phyloP scores from a whole-genome alignment of 306 rosid species.

The Cucurbita moschata region DNA sequence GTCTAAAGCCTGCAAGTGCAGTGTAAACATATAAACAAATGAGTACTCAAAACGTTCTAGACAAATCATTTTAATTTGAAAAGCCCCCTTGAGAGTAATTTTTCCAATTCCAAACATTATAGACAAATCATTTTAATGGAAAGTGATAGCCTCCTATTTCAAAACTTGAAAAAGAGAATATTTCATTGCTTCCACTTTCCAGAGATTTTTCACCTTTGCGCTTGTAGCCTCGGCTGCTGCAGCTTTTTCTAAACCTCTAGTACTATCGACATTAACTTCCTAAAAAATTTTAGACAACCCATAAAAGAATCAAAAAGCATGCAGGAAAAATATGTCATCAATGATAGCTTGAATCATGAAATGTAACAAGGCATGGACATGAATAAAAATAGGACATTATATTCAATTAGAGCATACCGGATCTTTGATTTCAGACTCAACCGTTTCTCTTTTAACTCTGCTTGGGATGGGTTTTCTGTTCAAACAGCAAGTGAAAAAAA shows the following conservation, averaged over 20 bases:
- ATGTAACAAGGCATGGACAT: background rate
- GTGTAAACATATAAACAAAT: background rate
- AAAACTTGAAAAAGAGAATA: background rate
- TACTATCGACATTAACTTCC: conserved; percentile 36
- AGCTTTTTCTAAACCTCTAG: conserved; percentile 28
- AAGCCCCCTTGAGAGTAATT: background rate
- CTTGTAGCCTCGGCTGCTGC: conserved; percentile 32
- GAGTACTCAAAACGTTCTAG: background rate
- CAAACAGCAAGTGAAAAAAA: conserved; percentile 11
- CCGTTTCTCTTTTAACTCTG: conserved; percentile 59
- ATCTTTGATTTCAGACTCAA: conserved; percentile 53
- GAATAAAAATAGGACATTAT: background rate
- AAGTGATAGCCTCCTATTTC: background rate
- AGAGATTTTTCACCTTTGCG: conserved; percentile 33
- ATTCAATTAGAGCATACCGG: conserved; percentile 27
- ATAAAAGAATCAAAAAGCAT: background rate
- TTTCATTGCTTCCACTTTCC: background rate
- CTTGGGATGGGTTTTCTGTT: conserved; percentile 33
- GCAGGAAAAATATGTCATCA: background rate
- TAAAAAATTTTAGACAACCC: background rate
- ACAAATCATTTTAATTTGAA: background rate
- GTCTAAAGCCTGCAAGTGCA: conserved; percentile 51
- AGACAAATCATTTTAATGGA: background rate
- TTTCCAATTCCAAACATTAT: conserved; percentile 5
- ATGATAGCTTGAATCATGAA: background rate